Conservation (phyloP, 2,329 filamentous ascomycete genomes). For the Phialemoniopsis sp. region DNA sequence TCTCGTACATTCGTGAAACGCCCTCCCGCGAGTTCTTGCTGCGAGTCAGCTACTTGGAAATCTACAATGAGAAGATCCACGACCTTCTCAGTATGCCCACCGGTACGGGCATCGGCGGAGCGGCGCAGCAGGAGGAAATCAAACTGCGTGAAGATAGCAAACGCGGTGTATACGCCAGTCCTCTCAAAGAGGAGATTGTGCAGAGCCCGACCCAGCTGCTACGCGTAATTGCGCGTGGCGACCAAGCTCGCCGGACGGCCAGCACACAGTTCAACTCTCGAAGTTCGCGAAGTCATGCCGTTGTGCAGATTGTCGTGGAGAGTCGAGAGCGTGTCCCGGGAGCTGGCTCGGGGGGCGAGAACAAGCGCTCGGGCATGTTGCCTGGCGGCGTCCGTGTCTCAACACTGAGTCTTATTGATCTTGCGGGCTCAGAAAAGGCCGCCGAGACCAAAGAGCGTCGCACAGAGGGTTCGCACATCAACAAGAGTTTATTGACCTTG, state of each 20-base stretch:
- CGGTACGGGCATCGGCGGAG: slow-evolving; percentile 48
- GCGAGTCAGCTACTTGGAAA: slow-evolving; percentile 95
- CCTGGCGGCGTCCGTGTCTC: slow-evolving; percentile 94
- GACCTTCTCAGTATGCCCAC: slow-evolving; percentile 79
- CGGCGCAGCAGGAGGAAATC: slow-evolving; percentile 77
- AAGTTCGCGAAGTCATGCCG: slow-evolving; percentile 95
- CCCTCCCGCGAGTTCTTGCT: slow-evolving; percentile 91
- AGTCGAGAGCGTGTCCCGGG: slow-evolving; percentile 80
- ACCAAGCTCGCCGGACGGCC: slow-evolving; percentile 82
- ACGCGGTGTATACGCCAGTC: slow-evolving; percentile 91
- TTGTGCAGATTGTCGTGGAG: slow-evolving; percentile 98
- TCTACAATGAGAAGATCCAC: slow-evolving; percentile 97
- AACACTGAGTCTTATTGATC: slow-evolving; percentile 89
- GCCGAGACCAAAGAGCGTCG: slow-evolving; percentile 92
- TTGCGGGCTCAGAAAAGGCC: slow-evolving; percentile 93
- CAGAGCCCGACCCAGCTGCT: slow-evolving; percentile 95
- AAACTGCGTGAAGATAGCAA: slow-evolving; percentile 96
- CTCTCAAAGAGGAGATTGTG: slow-evolving; percentile 96
- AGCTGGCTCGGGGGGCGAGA: slow-evolving; percentile 37
- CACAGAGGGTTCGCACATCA: slow-evolving; percentile 95
- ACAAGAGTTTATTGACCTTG: slow-evolving; percentile 92
- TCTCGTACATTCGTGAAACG: slow-evolving; percentile 97
- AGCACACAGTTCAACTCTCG: slow-evolving; percentile 96
- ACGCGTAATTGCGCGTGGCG: slow-evolving; percentile 89
- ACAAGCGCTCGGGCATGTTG: slow-evolving; percentile 64